A percentile compares a stretch with the other conserved stretches of the same genome.
Evolutionary conservation across 2,329 filamentous ascomycete genomes (phyloP).

Genomic region (Lecanicillium sp.): DNA sequence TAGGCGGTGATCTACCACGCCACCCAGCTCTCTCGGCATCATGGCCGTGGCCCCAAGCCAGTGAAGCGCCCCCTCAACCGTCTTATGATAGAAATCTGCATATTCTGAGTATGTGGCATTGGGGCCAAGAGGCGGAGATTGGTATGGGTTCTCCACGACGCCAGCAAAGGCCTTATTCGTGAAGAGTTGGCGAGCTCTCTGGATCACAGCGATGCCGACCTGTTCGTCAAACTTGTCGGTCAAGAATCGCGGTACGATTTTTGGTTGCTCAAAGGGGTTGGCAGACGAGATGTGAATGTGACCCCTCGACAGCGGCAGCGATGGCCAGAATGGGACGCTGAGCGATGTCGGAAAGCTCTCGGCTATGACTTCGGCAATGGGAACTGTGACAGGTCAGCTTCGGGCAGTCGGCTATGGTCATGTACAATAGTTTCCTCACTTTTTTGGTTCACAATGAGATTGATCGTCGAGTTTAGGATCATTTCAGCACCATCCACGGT

Average conservation of each 20-base stretch:
- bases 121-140: conserved; percentile 16
- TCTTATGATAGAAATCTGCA: conserved; percentile 15
- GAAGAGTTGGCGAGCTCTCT: conserved; percentile 16
- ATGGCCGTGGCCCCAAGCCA: conserved; percentile 22
- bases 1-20: conserved; percentile 18
- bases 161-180: conserved; percentile 15
- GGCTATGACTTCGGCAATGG: conserved; percentile 18
- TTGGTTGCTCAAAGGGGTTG: conserved; percentile 16
- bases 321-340: conserved; percentile 19
- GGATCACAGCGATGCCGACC: conserved; percentile 16
- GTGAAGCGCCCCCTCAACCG: conserved; percentile 17
- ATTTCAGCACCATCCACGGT: conserved; percentile 17
- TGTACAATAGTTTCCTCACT: too few species aligned
- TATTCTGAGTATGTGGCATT: conserved; percentile 19
- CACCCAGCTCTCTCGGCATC: conserved; percentile 19
- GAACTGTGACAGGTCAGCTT: conserved; percentile 15
- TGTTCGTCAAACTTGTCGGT: conserved; percentile 20
- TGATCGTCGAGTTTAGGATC: conserved; percentile 20
- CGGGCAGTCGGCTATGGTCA: too few species aligned
- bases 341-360: conserved; percentile 15
- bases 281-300: conserved; percentile 20
- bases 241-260: conserved; percentile 19
- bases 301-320: conserved; percentile 20
- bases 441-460: conserved; percentile 15
- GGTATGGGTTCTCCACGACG: conserved; percentile 18